Conservation (phyloP, 139 green algal species). For the Micractinium sp. region DNA sequence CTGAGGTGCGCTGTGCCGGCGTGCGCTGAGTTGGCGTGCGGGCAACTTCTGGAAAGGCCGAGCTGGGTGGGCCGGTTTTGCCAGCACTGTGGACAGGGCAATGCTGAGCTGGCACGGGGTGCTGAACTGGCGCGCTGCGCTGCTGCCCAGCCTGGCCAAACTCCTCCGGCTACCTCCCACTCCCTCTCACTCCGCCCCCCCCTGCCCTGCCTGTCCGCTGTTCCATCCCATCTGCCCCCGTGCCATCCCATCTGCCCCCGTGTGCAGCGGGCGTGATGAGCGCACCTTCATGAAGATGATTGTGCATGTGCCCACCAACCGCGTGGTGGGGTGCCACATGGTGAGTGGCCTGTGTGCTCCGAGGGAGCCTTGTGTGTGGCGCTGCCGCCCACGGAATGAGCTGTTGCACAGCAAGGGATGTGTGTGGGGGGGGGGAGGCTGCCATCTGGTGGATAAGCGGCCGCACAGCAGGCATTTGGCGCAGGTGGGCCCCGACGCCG, state of each 20-base stretch:
- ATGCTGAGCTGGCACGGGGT: too few relatives aligned
- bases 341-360: not conserved
- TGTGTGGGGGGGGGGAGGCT: slow-evolving; percentile 85
- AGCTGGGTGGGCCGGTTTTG: not conserved
- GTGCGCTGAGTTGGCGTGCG: not conserved
- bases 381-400: not conserved
- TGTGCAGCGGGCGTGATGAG: slow-evolving; percentile 72
- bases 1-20: slow-evolving; percentile 56
- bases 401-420: not conserved
- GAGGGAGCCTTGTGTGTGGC: not conserved
- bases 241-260: not conserved
- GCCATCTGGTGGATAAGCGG: slow-evolving; percentile 87
- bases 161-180: too few relatives aligned
- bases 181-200: too few relatives aligned
- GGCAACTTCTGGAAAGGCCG: not conserved
- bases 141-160: too few relatives aligned
- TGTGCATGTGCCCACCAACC: slow-evolving; percentile 82
- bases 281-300: slow-evolving; percentile 92
- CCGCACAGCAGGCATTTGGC: too few relatives aligned
- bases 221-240: too few relatives aligned
- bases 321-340: slow-evolving; percentile 95
- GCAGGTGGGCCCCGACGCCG: not conserved
- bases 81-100: too few relatives aligned
- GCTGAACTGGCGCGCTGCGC: too few relatives aligned
- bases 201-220: too few relatives aligned